Percentiles rank a stretch among this genome's conserved stretches.
Conservation (phyloP, 2,329 filamentous ascomycete species). For the Fusarium piperis region DNA sequence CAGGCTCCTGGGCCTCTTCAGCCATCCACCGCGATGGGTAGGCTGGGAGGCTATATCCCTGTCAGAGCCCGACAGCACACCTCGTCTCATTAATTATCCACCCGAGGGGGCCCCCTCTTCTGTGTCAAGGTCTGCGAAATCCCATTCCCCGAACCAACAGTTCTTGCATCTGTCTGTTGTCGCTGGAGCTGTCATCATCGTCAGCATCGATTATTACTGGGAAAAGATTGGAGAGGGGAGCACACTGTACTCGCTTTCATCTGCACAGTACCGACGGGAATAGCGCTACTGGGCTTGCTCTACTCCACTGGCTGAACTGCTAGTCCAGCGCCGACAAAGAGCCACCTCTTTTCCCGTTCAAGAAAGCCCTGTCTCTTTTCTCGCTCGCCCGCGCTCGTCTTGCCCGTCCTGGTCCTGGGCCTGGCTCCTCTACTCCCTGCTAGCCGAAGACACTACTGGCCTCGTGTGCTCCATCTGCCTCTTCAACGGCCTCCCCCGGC, state of each 20-base stretch:
- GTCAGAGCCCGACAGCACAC: neutral
- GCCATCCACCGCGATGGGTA: constrained; percentile 14
- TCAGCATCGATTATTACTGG: neutral
- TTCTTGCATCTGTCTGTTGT: neutral
- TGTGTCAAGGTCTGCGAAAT: neutral
- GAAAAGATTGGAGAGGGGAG: neutral
- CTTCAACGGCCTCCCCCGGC: constrained; percentile 42
- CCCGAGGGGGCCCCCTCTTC: neutral
- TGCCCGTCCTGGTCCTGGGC: constrained; percentile 2
- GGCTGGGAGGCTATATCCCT: neutral
- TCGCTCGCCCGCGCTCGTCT: neutral
- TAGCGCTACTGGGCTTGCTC: neutral
- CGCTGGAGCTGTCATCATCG: neutral
- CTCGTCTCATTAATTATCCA: neutral
- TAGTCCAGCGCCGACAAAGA: constrained; percentile 1
- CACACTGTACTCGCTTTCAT: constrained; percentile 23
- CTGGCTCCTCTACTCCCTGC: constrained; percentile 18
- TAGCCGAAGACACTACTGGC: constrained; percentile 29
- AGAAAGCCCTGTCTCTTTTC: constrained; percentile 4
- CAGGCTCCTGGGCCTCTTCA: constrained; percentile 42
- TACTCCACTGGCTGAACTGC: neutral
- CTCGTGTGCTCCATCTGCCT: constrained; percentile 28
- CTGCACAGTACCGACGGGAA: constrained; percentile 22
- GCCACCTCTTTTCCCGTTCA: neutral
- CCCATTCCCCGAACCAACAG: neutral